phyloP scores from a whole-genome alignment of 768 basidiomycete genomes.

The Tricholoma terreum region DNA sequence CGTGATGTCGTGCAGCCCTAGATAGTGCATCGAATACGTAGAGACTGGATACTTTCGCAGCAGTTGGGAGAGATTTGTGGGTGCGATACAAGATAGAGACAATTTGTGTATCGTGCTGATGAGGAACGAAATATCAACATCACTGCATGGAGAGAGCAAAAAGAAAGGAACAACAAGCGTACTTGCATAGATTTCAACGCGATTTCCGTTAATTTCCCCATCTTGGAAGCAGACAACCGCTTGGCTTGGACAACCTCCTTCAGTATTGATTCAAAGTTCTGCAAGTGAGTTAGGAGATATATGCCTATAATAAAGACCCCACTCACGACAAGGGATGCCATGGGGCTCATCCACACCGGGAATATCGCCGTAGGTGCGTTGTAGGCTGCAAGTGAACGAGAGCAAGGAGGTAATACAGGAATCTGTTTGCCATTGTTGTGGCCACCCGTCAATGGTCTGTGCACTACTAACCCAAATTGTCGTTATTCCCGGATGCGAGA shows the following conservation, averaged over 20 bases:
- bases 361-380: conserved; percentile 9
- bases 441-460: conserved; percentile 22
- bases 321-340: conserved; percentile 43
- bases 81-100: conserved; percentile 87
- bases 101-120: conserved; percentile 79
- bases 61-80: conserved; percentile 71
- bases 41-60: conserved; percentile 79
- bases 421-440: conserved; percentile 33
- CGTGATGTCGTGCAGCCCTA: conserved; percentile 71
- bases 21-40: conserved; percentile 94
- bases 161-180: conserved; percentile 21
- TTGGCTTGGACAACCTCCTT: conserved; percentile 82
- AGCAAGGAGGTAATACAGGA: conserved; percentile 7
- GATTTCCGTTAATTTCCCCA: conserved; percentile 71
- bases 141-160: neutral
- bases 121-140: conserved; percentile 1
- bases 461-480: conserved; percentile 27
- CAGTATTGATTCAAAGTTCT: conserved; percentile 81
- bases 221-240: conserved; percentile 83
- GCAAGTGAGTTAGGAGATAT: conserved; percentile 9
- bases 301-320: conserved; percentile 1
- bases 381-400: conserved; percentile 11
- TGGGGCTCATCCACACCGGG: conserved; percentile 20
- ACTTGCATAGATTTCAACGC: conserved; percentile 80
- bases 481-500: conserved; percentile 49